A percentile compares a stretch with the other conserved stretches of the same genome.
These are phyloP conservation scores for Beauveria pseudobassiana DNA, from an alignment of 2,329 filamentous ascomycete species.

Conservation along the genomic window DNA sequence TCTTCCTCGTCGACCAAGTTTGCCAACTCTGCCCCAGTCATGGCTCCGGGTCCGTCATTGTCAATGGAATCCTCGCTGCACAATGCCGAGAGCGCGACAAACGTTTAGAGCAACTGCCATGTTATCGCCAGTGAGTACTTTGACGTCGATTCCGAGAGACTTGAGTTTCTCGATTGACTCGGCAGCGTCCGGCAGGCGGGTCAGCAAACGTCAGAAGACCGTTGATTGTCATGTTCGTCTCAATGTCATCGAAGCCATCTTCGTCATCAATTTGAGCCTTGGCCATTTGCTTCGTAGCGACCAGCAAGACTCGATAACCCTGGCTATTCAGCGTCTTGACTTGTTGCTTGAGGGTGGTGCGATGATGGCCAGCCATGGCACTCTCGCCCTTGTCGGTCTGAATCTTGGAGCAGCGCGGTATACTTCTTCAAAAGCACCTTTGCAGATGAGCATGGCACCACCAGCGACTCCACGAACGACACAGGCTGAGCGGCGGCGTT, in stretches of 20 bases:
- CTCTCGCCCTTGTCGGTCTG: constrained; percentile 14
- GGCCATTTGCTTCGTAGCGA: constrained; percentile 17
- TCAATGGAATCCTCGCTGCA: constrained; percentile 14
- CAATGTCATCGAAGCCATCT: constrained; percentile 17
- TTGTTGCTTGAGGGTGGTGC: constrained; percentile 12
- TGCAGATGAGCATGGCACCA: constrained; percentile 22
- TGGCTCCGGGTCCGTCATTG: constrained; percentile 17
- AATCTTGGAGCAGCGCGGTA: constrained; percentile 17
- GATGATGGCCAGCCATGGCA: constrained; percentile 14
- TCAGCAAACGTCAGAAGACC: constrained; percentile 23
- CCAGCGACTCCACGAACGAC: constrained; percentile 18
- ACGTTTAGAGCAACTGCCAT: constrained; percentile 22
- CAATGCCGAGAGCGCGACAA: constrained; percentile 19
- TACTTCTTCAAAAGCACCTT: constrained; percentile 24
- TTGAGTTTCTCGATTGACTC: constrained; percentile 19
- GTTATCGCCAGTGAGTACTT: constrained; percentile 22
- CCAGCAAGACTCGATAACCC: constrained; percentile 19
- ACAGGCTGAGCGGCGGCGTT: constrained; percentile 19
- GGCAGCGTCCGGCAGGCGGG: constrained; percentile 21
- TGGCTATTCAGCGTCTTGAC: constrained; percentile 14
- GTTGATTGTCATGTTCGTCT: constrained; percentile 20
- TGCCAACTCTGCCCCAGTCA: constrained; percentile 19
- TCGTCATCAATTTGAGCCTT: constrained; percentile 15
- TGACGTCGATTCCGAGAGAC: constrained; percentile 20
- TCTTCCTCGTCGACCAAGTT: constrained; percentile 14